These are phyloP conservation scores for Plectosphaerella cucumerina DNA, from an alignment of 2,329 filamentous ascomycete genomes.

Conservation along the genomic window DNA sequence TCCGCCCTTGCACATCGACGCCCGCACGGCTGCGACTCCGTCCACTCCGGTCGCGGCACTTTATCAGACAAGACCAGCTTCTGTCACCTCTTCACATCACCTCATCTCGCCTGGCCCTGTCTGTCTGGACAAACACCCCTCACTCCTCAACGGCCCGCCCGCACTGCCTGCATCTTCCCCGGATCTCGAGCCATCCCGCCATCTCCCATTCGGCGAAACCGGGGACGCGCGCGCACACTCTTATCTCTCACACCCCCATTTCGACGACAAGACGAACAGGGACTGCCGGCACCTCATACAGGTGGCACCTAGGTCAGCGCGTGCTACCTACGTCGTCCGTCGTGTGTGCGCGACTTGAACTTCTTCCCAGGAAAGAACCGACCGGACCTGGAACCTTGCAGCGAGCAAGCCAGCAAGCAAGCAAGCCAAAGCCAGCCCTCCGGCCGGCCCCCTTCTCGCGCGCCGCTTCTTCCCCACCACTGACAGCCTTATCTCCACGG, in stretches of 20 bases:
- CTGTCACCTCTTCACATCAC: constrained; percentile 11
- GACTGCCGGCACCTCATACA: constrained; percentile 1
- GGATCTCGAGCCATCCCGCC: not conserved
- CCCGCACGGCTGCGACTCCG: constrained; percentile 6
- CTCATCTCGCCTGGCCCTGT: not conserved
- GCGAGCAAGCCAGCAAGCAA: too few species aligned
- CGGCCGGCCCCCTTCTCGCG: not conserved
- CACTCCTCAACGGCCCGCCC: not conserved
- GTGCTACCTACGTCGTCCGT: not conserved
- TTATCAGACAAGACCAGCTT: constrained; percentile 1
- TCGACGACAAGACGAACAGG: constrained; percentile 1
- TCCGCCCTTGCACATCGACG: constrained; percentile 10
- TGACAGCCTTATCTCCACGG: constrained; percentile 4
- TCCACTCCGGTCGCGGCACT: constrained; percentile 3
- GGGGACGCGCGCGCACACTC: not conserved
- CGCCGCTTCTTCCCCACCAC: not conserved
- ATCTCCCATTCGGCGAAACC: not conserved
- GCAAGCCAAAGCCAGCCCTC: too few species aligned
- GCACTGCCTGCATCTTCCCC: not conserved
- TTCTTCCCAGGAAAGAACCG: not conserved
- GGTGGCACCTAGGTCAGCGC: not conserved
- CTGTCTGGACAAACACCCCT: not conserved
- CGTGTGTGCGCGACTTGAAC: not conserved
- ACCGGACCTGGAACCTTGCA: not conserved
- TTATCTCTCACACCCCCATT: not conserved